Evolutionary conservation across 2,329 filamentous ascomycete genomes (phyloP).

Genomic region (Ophiostoma pallidulum): DNA sequence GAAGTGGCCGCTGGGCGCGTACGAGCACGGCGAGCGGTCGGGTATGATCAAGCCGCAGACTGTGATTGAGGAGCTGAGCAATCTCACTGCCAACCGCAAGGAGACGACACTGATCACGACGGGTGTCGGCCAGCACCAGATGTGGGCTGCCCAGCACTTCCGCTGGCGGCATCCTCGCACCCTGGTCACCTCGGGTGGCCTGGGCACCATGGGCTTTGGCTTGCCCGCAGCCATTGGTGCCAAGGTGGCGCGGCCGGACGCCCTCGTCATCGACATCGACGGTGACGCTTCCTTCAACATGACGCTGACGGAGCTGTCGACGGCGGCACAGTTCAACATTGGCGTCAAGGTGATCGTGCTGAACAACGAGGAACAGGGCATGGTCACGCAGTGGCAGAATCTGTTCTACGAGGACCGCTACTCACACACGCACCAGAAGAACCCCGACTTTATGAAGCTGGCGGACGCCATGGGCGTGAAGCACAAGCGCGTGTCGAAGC

Average conservation of each 20-base stretch:
- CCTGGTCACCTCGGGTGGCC: slow-evolving; percentile 93
- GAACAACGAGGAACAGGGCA: slow-evolving; percentile 97
- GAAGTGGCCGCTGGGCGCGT: slow-evolving; percentile 76
- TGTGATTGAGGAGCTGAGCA: slow-evolving; percentile 81
- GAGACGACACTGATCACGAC: slow-evolving; percentile 81
- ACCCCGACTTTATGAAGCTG: slow-evolving; percentile 93
- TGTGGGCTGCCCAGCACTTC: slow-evolving; percentile 98
- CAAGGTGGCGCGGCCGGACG: slow-evolving; percentile 69
- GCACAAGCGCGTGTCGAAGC: slow-evolving; percentile 59
- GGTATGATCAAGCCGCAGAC: slow-evolving; percentile 91
- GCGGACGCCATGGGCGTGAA: slow-evolving; percentile 85
- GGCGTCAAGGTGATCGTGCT: slow-evolving; percentile 89
- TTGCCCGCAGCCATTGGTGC: slow-evolving; percentile 91
- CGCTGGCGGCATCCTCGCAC: slow-evolving; percentile 84
- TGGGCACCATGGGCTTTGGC: slow-evolving; percentile 94
- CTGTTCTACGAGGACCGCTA: slow-evolving; percentile 94
- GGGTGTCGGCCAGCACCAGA: slow-evolving; percentile 95
- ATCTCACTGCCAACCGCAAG: slow-evolving; percentile 71
- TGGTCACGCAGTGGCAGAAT: slow-evolving; percentile 98
- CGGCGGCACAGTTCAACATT: slow-evolving; percentile 91
- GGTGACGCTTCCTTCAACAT: slow-evolving; percentile 99
- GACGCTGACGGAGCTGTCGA: slow-evolving; percentile 92
- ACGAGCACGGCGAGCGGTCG: slow-evolving; percentile 65
- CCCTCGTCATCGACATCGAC: slow-evolving; percentile 89
- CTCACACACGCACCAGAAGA: slow-evolving; percentile 84